phyloP scores from a whole-genome alignment of 148 eudicot species.

The Camellia japonica region DNA sequence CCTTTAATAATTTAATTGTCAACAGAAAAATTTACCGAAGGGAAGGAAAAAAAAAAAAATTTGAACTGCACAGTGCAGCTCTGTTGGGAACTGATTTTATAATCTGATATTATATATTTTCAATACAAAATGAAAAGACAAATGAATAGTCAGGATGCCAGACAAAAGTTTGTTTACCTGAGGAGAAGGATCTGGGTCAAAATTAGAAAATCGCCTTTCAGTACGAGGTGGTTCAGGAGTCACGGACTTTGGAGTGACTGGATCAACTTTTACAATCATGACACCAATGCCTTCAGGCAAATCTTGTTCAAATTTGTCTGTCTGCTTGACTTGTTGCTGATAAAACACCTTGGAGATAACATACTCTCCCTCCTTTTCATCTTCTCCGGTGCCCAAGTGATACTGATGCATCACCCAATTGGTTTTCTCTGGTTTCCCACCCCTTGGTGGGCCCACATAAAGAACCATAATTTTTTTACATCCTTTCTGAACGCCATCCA shows the following conservation, averaged over 20 bases:
- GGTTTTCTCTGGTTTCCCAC: conserved; percentile 85
- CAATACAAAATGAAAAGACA: neutral
- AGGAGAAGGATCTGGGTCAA: conserved; percentile 25
- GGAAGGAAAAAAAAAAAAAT: neutral
- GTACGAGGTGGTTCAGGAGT: conserved; percentile 63
- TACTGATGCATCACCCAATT: conserved; percentile 99
- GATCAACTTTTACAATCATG: conserved; percentile 48
- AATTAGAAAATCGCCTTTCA: conserved; percentile 31
- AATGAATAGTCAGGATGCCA: neutral
- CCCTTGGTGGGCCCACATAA: conserved; percentile 53
- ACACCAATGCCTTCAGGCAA: conserved; percentile 35
- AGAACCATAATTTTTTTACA: conserved; percentile 98
- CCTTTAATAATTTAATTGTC: too few species aligned
- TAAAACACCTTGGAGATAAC: conserved; percentile 83
- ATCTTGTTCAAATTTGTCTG: conserved; percentile 45
- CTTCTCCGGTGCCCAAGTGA: conserved; percentile 81
- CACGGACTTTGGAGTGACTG: conserved; percentile 63
- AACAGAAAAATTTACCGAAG: neutral
- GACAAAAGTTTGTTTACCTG: neutral
- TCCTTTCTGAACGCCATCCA: conserved; percentile 69
- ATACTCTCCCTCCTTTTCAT: conserved; percentile 84
- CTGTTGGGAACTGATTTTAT: neutral
- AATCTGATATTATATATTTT: neutral
- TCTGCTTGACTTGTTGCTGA: conserved; percentile 69
- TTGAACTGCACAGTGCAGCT: neutral